phyloP scores from a whole-genome alignment of 179 eudicot genomes.

The Carnegiea gigantea region DNA sequence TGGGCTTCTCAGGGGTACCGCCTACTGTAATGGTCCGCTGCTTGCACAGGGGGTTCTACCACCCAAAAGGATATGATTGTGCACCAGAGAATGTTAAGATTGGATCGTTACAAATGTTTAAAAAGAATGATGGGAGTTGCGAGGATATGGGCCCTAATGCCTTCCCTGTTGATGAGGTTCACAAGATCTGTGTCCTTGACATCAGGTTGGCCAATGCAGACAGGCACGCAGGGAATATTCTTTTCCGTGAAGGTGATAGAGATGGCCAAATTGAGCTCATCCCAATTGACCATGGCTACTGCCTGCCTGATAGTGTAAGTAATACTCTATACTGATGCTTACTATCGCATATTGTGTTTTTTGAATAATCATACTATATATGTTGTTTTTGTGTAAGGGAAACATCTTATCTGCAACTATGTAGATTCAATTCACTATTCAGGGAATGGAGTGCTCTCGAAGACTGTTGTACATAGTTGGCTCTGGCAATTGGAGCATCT shows the following conservation, averaged over 20 bases:
- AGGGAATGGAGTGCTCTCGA: not conserved
- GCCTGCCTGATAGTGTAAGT: slow-evolving; percentile 66
- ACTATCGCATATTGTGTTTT: not conserved
- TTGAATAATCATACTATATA: not conserved
- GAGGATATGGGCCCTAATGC: slow-evolving; percentile 67
- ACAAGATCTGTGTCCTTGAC: slow-evolving; percentile 64
- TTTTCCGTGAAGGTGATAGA: slow-evolving; percentile 35
- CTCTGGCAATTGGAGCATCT: not conserved
- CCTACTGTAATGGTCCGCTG: slow-evolving; percentile 61
- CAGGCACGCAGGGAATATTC: slow-evolving; percentile 11
- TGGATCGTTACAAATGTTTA: slow-evolving; percentile 68
- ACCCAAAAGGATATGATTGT: slow-evolving; percentile 47
- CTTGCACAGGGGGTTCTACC: slow-evolving; percentile 55
- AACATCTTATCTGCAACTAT: not conserved
- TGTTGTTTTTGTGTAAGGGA: not conserved
- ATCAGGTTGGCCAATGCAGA: slow-evolving; percentile 32
- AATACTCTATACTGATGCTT: not conserved
- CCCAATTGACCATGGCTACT: slow-evolving; percentile 76
- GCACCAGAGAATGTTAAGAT: slow-evolving; percentile 32
- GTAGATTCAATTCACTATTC: not conserved
- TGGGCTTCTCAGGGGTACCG: slow-evolving; percentile 65
- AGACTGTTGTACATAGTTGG: not conserved
- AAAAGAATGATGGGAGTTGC: slow-evolving; percentile 60
- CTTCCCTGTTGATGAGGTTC: slow-evolving; percentile 70
- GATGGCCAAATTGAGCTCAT: slow-evolving; percentile 39